Base-by-base conservation (phyloP, 495 filamentous ascomycete genomes). In the Aspergillus steynii region DNA sequence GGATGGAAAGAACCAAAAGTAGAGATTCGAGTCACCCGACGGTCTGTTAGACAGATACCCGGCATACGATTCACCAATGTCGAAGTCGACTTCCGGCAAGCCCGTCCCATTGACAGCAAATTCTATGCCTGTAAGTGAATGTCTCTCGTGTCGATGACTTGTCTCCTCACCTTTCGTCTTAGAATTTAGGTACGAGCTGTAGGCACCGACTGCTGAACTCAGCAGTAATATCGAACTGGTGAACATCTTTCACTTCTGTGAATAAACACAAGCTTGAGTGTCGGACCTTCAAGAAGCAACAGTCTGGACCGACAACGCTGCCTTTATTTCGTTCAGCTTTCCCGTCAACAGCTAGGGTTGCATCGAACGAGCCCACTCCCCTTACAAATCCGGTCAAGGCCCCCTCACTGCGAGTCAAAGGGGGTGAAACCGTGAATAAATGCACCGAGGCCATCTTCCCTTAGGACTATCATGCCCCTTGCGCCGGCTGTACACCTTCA, bases 1-100 rank as follows among this genome's bases (percentile, higher is more conserved):
- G 0, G 87, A 83, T 0, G 87, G 88, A 62, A 89, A 91, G 73
- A 88, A 91, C 89, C 90, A 93, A 68, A 90, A 93, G 69, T 90
- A 93, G n/a, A 93, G 72, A 51, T 80, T 80, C 1, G 76, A 76
- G 29, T 83, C 76, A 1, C 77, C 68, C 42, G 80, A 65, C 4
- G 73, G 72, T 3, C 82, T 84, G 60, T 92, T 91, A n/a, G 90
- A 83, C 6, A 94, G 70, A n/a, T 87, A 79, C 20, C 90, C 90
- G 29, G 90, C 85, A 63, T 92, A 93, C 0, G 83, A 87, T 68
- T 93, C 90, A 46, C 90, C 90, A 66, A 90, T 84, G 61, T 92
- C 85, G 59, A 91, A 93, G 60, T 85, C 74, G 2, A 92, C 88
- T 26, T 91, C 87, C 0, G 90, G 90, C 55, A 92, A 86, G 3